These are phyloP conservation scores for Sclerotinia sclerotiorum DNA, from an alignment of 2,329 filamentous ascomycete species.

Conservation along the genomic window DNA sequence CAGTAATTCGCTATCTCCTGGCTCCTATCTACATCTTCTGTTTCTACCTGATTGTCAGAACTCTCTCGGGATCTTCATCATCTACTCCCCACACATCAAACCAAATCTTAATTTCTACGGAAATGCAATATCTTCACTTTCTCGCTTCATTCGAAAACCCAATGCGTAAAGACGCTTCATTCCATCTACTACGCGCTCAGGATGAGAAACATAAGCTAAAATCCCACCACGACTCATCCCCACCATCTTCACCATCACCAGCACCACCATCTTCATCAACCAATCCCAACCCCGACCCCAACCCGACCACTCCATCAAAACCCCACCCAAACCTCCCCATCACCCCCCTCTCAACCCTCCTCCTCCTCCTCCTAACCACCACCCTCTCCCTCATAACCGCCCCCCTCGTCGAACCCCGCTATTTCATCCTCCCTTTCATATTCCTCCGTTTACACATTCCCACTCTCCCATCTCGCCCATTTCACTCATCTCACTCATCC, in stretches of 20 bases:
- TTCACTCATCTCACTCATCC: constrained; percentile 41
- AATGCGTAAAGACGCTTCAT: neutral
- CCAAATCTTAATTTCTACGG: neutral
- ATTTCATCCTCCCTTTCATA: constrained; percentile 94
- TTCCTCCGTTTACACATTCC: constrained; percentile 85
- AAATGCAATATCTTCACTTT: neutral
- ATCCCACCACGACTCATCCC: too few species aligned
- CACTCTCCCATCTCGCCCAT: constrained; percentile 46
- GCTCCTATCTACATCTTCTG: constrained; percentile 69
- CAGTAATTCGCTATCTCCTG: constrained; percentile 63
- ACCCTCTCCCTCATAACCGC: constrained; percentile 80
- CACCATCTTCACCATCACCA: neutral
- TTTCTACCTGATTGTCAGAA: constrained; percentile 66
- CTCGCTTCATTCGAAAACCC: neutral
- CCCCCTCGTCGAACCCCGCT: constrained; percentile 89
- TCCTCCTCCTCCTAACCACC: constrained; percentile 66
- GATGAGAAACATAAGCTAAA: too few species aligned
- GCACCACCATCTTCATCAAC: neutral
- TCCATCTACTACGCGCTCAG: neutral
- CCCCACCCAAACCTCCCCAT: neutral
- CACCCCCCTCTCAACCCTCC: constrained; percentile 51
- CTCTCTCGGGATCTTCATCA: constrained; percentile 51
- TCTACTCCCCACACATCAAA: neutral
- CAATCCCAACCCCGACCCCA: neutral
- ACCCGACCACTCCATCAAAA: too few species aligned